These are phyloP conservation scores for Pichia sp. DNA, from an alignment of 1,139 yeast species.

Conservation along the genomic window DNA sequence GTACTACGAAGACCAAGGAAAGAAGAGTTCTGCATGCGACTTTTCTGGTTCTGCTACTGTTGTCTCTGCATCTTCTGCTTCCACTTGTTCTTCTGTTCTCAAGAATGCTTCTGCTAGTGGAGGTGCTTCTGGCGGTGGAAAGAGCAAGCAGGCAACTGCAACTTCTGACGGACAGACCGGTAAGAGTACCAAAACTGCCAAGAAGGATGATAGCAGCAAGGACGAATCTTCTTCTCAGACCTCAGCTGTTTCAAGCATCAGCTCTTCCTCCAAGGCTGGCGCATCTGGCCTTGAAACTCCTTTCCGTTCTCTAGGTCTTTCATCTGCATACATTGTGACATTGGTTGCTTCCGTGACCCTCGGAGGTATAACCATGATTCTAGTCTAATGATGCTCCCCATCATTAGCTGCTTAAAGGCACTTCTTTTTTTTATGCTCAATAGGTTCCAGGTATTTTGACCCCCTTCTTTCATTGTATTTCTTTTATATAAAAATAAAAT, in stretches of 20 bases:
- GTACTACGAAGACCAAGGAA: conserved; percentile 53
- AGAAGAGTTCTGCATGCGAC: conserved; percentile 51
- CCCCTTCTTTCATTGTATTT: conserved; percentile 1
- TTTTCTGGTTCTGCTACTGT: conserved; percentile 62
- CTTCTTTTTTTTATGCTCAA: background rate
- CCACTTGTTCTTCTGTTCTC: conserved; percentile 39
- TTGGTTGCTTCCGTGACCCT: conserved; percentile 12
- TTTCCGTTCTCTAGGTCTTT: conserved; percentile 12
- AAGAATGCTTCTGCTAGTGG: conserved; percentile 37
- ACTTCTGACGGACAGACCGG: conserved; percentile 31
- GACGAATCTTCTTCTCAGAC: conserved; percentile 19
- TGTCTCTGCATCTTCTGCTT: conserved; percentile 26
- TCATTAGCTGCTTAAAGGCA: background rate
- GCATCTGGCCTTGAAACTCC: conserved; percentile 21
- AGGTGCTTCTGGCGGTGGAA: conserved; percentile 26
- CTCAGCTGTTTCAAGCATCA: conserved; percentile 27
- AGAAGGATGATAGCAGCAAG: background rate
- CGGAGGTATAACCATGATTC: conserved; percentile 13
- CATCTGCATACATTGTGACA: conserved; percentile 13
- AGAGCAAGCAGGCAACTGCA: background rate
- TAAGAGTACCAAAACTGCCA: background rate
- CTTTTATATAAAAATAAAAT: background rate
- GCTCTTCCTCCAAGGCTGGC: conserved; percentile 20
- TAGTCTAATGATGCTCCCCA: conserved; percentile 10
- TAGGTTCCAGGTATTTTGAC: background rate